phyloP scores from a whole-genome alignment of 2,329 filamentous ascomycete species.

The Talaromyces sp. region DNA sequence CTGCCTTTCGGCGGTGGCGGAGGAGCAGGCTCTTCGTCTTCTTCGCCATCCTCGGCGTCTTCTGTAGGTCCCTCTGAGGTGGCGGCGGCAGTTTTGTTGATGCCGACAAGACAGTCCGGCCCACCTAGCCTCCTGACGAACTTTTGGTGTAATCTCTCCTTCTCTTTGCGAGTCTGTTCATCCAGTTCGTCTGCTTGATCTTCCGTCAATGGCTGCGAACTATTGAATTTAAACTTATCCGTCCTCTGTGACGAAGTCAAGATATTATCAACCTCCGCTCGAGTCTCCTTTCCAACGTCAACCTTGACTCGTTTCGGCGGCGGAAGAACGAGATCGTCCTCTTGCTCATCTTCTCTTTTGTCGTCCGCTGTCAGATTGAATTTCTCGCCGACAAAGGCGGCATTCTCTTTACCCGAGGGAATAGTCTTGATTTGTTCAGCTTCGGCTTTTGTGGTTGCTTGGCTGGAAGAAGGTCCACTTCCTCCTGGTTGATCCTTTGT shows the following conservation, averaged over 20 bases:
- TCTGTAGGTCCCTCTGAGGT: slow-evolving; percentile 53
- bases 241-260: slow-evolving; percentile 44
- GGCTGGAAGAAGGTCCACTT: slow-evolving; percentile 12
- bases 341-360: slow-evolving; percentile 41
- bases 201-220: slow-evolving; percentile 40
- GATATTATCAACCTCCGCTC: slow-evolving; percentile 7
- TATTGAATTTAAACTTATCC: slow-evolving; percentile 58
- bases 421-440: slow-evolving; percentile 10
- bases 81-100: slow-evolving; percentile 56
- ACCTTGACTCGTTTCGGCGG: slow-evolving; percentile 40
- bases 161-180: slow-evolving; percentile 54
- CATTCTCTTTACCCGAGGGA: slow-evolving; percentile 16
- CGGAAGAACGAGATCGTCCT: slow-evolving; percentile 37
- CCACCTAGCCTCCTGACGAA: slow-evolving; percentile 90
- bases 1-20: slow-evolving; percentile 47
- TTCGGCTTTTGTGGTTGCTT: slow-evolving; percentile 13
- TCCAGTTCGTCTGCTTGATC: slow-evolving; percentile 42
- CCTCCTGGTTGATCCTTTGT: slow-evolving; percentile 21
- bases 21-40: slow-evolving; percentile 47
- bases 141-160: slow-evolving; percentile 70
- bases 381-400: slow-evolving; percentile 18
- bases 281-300: slow-evolving; percentile 22
- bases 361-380: slow-evolving; percentile 28
- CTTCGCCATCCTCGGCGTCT: slow-evolving; percentile 58
- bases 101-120: slow-evolving; percentile 71